Conservation (phyloP, 208 protist species). For the Acanthamoeba rhysodes region DNA sequence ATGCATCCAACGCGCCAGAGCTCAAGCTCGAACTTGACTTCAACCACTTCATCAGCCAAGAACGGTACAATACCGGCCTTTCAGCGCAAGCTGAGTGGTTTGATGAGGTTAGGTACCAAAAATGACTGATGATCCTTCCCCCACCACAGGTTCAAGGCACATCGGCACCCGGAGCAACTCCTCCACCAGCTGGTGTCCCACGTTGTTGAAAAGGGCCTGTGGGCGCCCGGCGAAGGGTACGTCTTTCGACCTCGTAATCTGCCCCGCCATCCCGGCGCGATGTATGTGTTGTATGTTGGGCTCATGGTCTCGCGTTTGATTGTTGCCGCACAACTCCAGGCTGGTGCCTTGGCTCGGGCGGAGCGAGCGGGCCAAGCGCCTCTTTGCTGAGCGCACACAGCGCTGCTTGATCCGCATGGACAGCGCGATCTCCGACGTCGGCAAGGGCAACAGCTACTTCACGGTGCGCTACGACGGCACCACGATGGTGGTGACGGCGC, state of each 20-base stretch:
- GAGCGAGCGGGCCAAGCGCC: neutral
- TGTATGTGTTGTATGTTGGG: no score
- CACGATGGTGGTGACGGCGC: neutral
- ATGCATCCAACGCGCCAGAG: neutral
- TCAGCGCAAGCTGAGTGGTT: neutral
- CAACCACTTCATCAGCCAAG: neutral
- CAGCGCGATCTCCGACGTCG: neutral
- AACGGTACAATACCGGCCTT: neutral
- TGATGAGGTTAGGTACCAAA: neutral
- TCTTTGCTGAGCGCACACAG: neutral
- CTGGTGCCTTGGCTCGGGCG: neutral
- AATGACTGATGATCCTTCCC: no score
- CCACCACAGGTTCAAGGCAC: neutral
- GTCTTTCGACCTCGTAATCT: neutral
- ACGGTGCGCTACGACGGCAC: neutral
- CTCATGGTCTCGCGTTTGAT: neutral
- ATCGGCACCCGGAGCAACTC: neutral
- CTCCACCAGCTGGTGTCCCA: neutral
- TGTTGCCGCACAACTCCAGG: neutral
- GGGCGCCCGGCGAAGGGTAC: neutral
- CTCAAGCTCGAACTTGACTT: conserved; percentile 17
- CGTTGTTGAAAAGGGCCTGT: neutral
- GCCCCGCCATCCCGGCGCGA: no score
- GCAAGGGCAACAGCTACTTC: conserved; percentile 43
- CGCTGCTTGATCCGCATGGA: conserved; percentile 1